phyloP scores from a whole-genome alignment of 2,329 filamentous ascomycete genomes.

The Penicillium sclerotiorum region DNA sequence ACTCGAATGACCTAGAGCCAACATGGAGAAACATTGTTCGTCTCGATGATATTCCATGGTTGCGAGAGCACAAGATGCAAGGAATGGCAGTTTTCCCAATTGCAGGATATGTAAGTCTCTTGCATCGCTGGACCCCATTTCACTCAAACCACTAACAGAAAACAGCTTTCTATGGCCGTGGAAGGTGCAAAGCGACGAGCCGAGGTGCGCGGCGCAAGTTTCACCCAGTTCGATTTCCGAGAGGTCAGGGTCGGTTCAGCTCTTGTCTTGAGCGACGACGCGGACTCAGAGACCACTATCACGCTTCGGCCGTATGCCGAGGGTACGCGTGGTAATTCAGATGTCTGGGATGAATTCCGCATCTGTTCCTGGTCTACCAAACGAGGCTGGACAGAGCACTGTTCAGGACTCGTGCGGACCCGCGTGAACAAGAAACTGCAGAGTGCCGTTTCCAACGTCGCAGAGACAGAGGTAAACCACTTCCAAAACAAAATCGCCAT shows the following conservation, averaged over 20 bases:
- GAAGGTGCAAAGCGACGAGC: conserved; percentile 37
- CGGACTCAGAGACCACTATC: conserved; percentile 55
- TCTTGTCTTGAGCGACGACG: conserved; percentile 51
- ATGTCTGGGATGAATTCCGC: conserved; percentile 31
- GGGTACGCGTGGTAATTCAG: conserved; percentile 39
- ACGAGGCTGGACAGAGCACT: conserved; percentile 32
- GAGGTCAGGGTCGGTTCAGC: conserved; percentile 53
- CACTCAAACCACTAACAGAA: conserved; percentile 2
- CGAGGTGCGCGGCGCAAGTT: conserved; percentile 30
- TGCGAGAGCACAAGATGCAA: conserved; percentile 38
- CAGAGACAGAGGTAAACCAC: conserved; percentile 14
- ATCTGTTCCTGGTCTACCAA: conserved; percentile 29
- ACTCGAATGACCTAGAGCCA: conserved; percentile 29
- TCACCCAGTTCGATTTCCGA: conserved; percentile 51
- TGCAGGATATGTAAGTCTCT: conserved; percentile 26
- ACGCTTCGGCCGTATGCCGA: conserved; percentile 45
- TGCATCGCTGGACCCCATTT: too few relatives aligned
- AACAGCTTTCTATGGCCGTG: conserved; percentile 32
- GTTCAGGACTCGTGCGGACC: conserved; percentile 30
- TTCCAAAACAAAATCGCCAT: conserved; percentile 12
- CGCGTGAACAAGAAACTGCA: conserved; percentile 21
- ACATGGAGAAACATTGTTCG: conserved; percentile 32
- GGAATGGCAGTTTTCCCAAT: conserved; percentile 27
- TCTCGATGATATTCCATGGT: conserved; percentile 29
- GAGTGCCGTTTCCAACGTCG: conserved; percentile 18